A percentile compares a stretch with the other conserved stretches of the same genome.
Conservation (phyloP, 2,329 filamentous ascomycete species). For the Volutella citrinella region DNA sequence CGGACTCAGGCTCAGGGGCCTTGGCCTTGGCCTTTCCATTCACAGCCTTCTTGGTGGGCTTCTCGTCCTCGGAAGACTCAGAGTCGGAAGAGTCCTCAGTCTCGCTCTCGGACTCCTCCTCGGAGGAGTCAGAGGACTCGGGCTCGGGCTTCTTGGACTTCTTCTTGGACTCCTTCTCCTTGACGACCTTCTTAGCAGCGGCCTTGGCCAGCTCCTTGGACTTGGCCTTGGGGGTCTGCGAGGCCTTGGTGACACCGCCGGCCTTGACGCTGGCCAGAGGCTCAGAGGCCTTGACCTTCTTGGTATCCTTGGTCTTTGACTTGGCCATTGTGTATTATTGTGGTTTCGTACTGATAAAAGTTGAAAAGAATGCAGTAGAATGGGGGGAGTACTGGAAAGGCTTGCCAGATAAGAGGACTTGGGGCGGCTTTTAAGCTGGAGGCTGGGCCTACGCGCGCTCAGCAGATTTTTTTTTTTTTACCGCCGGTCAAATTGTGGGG, state of each 20-base stretch:
- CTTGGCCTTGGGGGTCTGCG: conserved; percentile 63
- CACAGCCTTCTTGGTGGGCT: conserved; percentile 35
- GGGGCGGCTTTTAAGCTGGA: conserved; percentile 22
- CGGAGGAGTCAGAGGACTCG: conserved; percentile 36
- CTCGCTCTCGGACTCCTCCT: conserved; percentile 29
- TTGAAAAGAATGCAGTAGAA: too few species aligned
- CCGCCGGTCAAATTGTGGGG: conserved; percentile 33
- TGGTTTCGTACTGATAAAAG: conserved; percentile 15
- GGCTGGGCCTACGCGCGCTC: conserved; percentile 19
- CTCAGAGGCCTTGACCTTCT: conserved; percentile 52
- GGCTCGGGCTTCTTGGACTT: conserved; percentile 43
- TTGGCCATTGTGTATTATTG: conserved; percentile 57
- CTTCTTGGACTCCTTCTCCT: conserved; percentile 49
- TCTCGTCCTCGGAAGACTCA: conserved; percentile 39
- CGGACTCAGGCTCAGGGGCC: conserved; percentile 22
- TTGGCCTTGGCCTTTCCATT: conserved; percentile 30
- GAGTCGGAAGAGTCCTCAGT: conserved; percentile 27
- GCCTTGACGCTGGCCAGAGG: conserved; percentile 58
- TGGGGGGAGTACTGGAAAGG: too few species aligned
- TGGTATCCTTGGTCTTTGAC: conserved; percentile 57
- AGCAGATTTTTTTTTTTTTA: conserved; percentile 28
- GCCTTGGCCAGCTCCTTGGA: conserved; percentile 66
- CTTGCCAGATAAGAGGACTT: too few species aligned
- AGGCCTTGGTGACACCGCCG: conserved; percentile 64
- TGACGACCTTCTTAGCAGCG: conserved; percentile 46